These are phyloP conservation scores for Chloris gayana DNA, from an alignment of 176 grass and related monocot genomes.

Conservation along the genomic window DNA sequence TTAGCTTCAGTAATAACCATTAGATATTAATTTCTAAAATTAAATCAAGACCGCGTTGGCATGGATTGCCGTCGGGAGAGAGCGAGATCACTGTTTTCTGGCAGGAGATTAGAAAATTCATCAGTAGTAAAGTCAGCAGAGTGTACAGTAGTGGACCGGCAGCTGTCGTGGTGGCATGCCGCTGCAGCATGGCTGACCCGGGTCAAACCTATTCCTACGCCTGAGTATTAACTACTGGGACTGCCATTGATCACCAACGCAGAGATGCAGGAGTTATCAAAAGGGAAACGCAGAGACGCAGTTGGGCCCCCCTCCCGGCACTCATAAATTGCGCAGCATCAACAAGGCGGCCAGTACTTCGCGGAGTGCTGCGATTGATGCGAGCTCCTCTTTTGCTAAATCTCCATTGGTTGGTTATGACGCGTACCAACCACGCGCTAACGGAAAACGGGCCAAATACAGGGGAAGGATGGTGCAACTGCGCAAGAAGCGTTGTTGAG, in stretches of 20 bases:
- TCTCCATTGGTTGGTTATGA: slow-evolving; percentile 8
- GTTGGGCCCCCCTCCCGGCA: too few species aligned
- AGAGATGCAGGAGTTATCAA: slow-evolving; percentile 12
- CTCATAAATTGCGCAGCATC: slow-evolving; percentile 18
- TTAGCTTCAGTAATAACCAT: too few species aligned
- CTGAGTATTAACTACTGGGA: neutral
- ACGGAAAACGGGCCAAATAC: neutral
- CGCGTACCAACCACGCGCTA: neutral
- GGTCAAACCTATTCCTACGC: slow-evolving; percentile 38
- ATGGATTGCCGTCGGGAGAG: neutral
- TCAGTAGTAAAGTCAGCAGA: neutral
- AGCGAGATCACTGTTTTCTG: neutral
- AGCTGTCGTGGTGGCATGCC: neutral
- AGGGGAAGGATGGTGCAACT: neutral
- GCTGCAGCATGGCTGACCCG: slow-evolving; percentile 21
- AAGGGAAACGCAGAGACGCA: slow-evolving; percentile 9
- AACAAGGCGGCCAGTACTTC: neutral
- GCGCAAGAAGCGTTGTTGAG: neutral
- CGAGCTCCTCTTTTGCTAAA: neutral
- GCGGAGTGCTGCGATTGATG: neutral
- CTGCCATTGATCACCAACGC: slow-evolving; percentile 22
- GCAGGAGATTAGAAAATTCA: neutral
- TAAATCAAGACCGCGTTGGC: too few species aligned
- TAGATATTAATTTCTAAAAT: too few species aligned
- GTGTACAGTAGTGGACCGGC: neutral